These are phyloP conservation scores for Senna siamea DNA, from an alignment of 306 rosid genomes.

Conservation along the genomic window DNA sequence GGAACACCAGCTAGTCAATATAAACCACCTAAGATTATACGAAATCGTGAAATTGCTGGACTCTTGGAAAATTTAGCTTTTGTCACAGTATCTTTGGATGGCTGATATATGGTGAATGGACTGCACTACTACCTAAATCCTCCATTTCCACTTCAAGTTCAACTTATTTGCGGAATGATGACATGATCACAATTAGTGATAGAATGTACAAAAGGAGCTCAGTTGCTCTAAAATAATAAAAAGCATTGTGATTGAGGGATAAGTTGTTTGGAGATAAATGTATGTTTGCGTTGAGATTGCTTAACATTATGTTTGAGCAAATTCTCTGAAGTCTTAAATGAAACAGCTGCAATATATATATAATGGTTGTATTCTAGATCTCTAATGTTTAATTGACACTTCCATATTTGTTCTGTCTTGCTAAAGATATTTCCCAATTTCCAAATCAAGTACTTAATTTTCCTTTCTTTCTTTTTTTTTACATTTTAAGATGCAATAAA, in stretches of 20 bases:
- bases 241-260: constrained; percentile 19
- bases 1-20: constrained; percentile 71
- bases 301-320: background rate
- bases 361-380: background rate
- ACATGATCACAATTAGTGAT: constrained; percentile 18
- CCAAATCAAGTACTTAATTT: background rate
- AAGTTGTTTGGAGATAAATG: background rate
- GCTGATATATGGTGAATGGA: constrained; percentile 1
- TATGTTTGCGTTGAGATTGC: background rate
- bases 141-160: background rate
- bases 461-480: background rate
- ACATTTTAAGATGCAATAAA: background rate
- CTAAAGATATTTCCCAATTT: background rate
- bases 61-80: constrained; percentile 48
- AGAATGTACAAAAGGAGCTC: background rate
- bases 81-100: constrained; percentile 37
- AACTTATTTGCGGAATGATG: background rate
- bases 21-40: constrained; percentile 69
- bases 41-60: constrained; percentile 48
- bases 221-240: constrained; percentile 4
- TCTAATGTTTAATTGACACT: too few species aligned
- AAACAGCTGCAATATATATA: background rate
- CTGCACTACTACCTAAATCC: background rate
- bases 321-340: background rate
- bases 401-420: background rate